Conservation (phyloP, 352 stramenopile species). For the Ophiocytium majus region DNA sequence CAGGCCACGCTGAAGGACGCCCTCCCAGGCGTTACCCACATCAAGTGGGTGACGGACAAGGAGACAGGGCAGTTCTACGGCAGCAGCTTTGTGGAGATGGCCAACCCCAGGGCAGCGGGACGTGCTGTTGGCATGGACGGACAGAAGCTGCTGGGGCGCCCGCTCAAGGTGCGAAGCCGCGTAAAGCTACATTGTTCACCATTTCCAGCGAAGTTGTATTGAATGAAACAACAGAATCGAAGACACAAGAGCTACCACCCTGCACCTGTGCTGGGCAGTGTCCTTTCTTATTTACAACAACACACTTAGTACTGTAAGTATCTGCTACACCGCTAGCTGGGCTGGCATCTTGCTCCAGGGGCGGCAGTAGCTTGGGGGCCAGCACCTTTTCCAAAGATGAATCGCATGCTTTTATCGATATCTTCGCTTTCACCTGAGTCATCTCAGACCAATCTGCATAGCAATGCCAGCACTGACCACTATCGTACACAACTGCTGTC, state of each 20-base stretch:
- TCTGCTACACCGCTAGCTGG: constrained; percentile 63
- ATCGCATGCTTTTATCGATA: too few species aligned
- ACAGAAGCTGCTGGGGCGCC: constrained; percentile 65
- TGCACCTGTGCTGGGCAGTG: too few species aligned
- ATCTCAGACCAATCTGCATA: too few species aligned
- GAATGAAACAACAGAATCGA: too few species aligned
- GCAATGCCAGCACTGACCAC: too few species aligned
- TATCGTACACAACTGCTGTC: too few species aligned
- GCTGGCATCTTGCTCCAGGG: constrained; percentile 58
- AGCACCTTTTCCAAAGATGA: too few species aligned
- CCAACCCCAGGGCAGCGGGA: constrained; percentile 65
- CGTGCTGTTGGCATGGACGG: constrained; percentile 65
- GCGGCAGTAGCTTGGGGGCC: too few species aligned
- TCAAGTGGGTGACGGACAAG: constrained; percentile 80
- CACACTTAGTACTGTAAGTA: background rate
- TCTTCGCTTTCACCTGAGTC: too few species aligned
- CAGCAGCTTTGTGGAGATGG: constrained; percentile 70
- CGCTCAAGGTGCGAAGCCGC: constrained; percentile 55
- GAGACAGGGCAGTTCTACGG: constrained; percentile 76
- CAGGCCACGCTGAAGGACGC: constrained; percentile 60
- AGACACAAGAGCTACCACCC: too few species aligned
- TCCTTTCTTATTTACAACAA: too few species aligned
- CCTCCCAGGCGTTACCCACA: constrained; percentile 66
- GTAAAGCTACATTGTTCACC: background rate
- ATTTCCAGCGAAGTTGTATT: background rate